A percentile compares a stretch with the other conserved stretches of the same genome.
phyloP scores from a whole-genome alignment of 495 filamentous ascomycete species.

The Niebla homalea region DNA sequence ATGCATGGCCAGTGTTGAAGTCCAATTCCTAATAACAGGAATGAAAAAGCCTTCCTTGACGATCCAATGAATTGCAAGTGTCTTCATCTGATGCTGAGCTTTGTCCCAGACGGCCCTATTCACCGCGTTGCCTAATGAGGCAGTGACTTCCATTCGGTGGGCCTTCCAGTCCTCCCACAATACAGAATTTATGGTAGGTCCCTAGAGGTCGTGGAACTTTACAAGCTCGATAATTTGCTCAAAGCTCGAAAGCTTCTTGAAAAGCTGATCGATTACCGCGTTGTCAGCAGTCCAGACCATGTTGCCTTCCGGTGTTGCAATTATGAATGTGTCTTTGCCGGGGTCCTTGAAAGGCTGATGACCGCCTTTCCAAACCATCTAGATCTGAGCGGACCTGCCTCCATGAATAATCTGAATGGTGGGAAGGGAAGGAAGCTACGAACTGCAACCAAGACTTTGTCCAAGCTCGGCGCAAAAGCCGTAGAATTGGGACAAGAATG shows the following conservation, averaged over 20 bases:
- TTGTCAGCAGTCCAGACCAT: conserved; percentile 1
- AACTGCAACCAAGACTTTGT: not conserved
- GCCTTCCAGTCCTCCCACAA: not conserved
- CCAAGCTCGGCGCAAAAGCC: not conserved
- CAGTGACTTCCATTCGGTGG: not conserved
- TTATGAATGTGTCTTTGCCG: not conserved
- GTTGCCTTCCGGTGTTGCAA: conserved; percentile 1
- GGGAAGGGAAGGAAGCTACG: not conserved
- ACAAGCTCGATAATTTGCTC: not conserved
- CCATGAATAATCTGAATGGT: not conserved
- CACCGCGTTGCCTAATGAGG: not conserved
- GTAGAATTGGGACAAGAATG: not conserved
- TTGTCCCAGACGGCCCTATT: not conserved
- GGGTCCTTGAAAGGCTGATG: not conserved
- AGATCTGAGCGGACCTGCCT: not conserved
- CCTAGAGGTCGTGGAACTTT: not conserved
- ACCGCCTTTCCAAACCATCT: not conserved
- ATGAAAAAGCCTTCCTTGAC: not conserved
- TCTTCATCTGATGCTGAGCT: not conserved
- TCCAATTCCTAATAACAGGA: not conserved
- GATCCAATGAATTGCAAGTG: not conserved
- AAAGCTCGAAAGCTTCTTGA: not conserved
- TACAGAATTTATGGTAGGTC: not conserved
- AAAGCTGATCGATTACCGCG: not conserved
- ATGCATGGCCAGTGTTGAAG: not conserved